These are phyloP conservation scores for Magnolia changhungtana DNA, from an alignment of 164 flowering plant species.

Conservation along the genomic window DNA sequence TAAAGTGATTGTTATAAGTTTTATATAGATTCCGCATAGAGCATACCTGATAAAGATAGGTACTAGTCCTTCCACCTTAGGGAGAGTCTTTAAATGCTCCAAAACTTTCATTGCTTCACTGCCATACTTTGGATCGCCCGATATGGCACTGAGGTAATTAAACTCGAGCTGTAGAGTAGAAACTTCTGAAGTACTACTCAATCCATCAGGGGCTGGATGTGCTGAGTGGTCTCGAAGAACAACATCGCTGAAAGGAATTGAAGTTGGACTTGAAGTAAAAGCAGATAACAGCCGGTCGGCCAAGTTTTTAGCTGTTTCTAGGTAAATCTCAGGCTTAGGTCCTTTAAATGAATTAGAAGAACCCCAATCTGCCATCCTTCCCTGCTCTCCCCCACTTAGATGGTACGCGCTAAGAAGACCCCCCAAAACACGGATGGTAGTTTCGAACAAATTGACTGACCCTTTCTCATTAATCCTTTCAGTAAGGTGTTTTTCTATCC, in stretches of 20 bases:
- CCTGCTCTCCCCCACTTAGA: slow-evolving; percentile 66
- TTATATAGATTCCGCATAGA: neutral
- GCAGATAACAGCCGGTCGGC: slow-evolving; percentile 82
- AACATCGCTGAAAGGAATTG: slow-evolving; percentile 91
- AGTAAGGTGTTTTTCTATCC: slow-evolving; percentile 75
- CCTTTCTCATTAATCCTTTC: slow-evolving; percentile 70
- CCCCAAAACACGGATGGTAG: slow-evolving; percentile 94
- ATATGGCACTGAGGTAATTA: slow-evolving; percentile 75
- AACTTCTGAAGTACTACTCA: slow-evolving; percentile 92
- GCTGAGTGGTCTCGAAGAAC: slow-evolving; percentile 68
- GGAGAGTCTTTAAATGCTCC: slow-evolving; percentile 74
- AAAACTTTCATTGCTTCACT: slow-evolving; percentile 85
- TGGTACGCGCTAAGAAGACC: slow-evolving; percentile 98
- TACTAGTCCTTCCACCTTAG: slow-evolving; percentile 91
- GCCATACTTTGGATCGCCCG: slow-evolving; percentile 81
- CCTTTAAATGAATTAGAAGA: slow-evolving; percentile 31
- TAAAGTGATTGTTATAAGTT: neutral
- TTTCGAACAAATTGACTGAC: slow-evolving; percentile 93
- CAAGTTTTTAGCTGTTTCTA: slow-evolving; percentile 68
- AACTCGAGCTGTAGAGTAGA: slow-evolving; percentile 95
- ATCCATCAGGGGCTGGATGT: slow-evolving; percentile 89
- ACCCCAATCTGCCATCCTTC: slow-evolving; percentile 17
- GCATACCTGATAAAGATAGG: slow-evolving; percentile 90
- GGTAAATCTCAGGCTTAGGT: slow-evolving; percentile 70
- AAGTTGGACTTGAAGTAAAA: slow-evolving; percentile 89